A percentile compares a stretch with the other conserved stretches of the same genome.
Conservation (phyloP, 2,329 filamentous ascomycete species). For the Ophiobolus disseminans region DNA sequence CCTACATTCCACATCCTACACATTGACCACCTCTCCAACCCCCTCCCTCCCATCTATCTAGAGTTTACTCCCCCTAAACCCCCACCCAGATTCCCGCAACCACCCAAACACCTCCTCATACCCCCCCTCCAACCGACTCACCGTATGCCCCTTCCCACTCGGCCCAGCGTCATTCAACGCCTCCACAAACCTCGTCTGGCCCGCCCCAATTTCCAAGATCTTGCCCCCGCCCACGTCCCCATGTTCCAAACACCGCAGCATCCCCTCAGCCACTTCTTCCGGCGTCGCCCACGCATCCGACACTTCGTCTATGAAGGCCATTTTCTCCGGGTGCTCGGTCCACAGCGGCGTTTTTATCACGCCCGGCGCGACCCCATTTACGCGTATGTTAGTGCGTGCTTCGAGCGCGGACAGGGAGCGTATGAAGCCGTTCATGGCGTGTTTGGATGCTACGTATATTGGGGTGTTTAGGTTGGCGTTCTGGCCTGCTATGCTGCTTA, state of each 20-base stretch:
- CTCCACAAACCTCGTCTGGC: conserved; percentile 58
- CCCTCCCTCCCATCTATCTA: conserved; percentile 3
- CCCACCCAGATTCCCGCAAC: conserved; percentile 60
- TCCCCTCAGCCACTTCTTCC: conserved; percentile 66
- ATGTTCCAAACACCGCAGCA: conserved; percentile 63
- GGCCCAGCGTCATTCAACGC: conserved; percentile 63
- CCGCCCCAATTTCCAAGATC: conserved; percentile 64
- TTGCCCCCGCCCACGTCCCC: conserved; percentile 54
- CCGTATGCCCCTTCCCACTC: conserved; percentile 55
- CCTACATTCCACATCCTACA: too few relatives aligned
- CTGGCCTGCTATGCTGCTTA: conserved; percentile 56
- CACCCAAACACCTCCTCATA: conserved; percentile 59
- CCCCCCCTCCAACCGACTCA: conserved; percentile 51
- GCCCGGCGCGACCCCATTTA: conserved; percentile 67
- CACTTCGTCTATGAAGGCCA: conserved; percentile 57
- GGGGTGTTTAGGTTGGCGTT: conserved; percentile 47
- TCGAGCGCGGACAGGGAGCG: conserved; percentile 61
- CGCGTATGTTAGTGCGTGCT: conserved; percentile 58
- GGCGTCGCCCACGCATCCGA: conserved; percentile 65
- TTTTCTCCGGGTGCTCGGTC: conserved; percentile 67
- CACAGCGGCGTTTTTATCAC: conserved; percentile 68
- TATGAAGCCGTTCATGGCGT: conserved; percentile 57
- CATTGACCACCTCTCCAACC: neutral
- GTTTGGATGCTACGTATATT: conserved; percentile 56
- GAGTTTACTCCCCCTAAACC: conserved; percentile 33